Base-by-base conservation (phyloP, 2,329 filamentous ascomycete genomes). In the Aureobasidium namibiae region DNA sequence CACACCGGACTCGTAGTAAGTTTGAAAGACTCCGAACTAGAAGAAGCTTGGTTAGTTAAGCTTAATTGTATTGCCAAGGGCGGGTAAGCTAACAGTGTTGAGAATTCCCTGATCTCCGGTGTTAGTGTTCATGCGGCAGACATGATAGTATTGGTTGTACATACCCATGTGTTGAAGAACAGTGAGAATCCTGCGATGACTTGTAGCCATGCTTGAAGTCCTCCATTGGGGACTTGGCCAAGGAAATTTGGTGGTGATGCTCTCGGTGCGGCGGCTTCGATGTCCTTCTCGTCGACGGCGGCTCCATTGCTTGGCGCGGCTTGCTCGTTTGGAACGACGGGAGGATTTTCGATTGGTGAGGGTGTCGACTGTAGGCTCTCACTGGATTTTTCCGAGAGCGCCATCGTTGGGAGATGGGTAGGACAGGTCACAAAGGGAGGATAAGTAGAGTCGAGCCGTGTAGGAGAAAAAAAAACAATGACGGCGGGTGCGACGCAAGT, bases 161-260 rank as follows among this genome's bases (percentile, higher is more conserved):
- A 31, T 21, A 41, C 38, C 74, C 76, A 79, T 29, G 72, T 72
- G 63, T 78, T 78, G 61, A 77, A 77, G 62, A 79, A 74, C 8
- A 79, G 61, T 56, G 78, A 76, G 66, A 79, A 79, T n/a, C 68
- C 67, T 1, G 74, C 75, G 1, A 77, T 53, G 4, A 80, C 77
- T 61, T 79, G 76, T 31, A 79, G 63, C 77, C 77, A 80, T 4
- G 77, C 77, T 62, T 61, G 67, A 5, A 76, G 61, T 0, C 77
- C 77, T 16, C 77, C 77, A 65, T 80, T 71, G 0, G 77, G 77
- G 7, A 62, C 52, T 33, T 26, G 54, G 13, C 46, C 52, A 18
- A 60, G 39, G 26, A 60, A 60, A 48, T 61, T 62, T 31, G 52
- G 52, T 13, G 58, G 59, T 9, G 59, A 50, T 26, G 23, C 34